These are phyloP conservation scores for Prosopis cineraria DNA, from an alignment of 306 rosid genomes.

Conservation along the genomic window DNA sequence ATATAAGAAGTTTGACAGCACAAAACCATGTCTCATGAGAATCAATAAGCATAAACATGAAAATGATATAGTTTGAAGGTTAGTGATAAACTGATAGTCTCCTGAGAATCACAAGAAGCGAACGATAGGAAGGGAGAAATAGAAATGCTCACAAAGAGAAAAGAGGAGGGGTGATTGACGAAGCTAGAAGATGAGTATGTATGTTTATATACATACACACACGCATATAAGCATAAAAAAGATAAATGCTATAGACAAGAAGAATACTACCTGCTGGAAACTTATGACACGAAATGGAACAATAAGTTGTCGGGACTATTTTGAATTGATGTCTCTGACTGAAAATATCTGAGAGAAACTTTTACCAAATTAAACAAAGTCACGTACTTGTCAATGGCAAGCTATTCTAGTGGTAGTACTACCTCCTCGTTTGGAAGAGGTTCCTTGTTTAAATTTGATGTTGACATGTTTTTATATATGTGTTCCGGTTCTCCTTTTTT, in stretches of 20 bases:
- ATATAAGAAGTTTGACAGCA: constrained; percentile 27
- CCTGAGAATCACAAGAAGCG: constrained; percentile 42
- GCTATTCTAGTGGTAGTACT: no score
- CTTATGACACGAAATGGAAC: no score
- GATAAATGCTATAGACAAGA: neutral
- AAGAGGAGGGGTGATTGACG: constrained; percentile 43
- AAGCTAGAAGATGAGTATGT: constrained; percentile 51
- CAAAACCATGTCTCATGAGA: neutral
- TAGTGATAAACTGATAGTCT: constrained; percentile 23
- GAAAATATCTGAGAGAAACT: neutral
- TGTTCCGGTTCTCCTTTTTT: no score
- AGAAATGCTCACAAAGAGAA: constrained; percentile 47
- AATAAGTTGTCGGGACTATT: neutral
- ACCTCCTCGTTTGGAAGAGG: no score
- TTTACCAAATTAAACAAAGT: neutral
- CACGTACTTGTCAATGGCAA: no score
- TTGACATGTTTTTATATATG: no score
- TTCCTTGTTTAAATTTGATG: no score
- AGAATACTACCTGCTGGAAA: neutral
- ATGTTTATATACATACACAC: constrained; percentile 31
- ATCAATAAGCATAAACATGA: constrained; percentile 32
- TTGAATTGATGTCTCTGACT: neutral
- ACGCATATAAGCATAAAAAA: neutral
- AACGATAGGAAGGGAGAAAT: constrained; percentile 16
- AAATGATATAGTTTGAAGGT: constrained; percentile 29